These are phyloP conservation scores for Boletus sp. DNA, from an alignment of 1,284 basidiomycete genomes.

Conservation along the genomic window DNA sequence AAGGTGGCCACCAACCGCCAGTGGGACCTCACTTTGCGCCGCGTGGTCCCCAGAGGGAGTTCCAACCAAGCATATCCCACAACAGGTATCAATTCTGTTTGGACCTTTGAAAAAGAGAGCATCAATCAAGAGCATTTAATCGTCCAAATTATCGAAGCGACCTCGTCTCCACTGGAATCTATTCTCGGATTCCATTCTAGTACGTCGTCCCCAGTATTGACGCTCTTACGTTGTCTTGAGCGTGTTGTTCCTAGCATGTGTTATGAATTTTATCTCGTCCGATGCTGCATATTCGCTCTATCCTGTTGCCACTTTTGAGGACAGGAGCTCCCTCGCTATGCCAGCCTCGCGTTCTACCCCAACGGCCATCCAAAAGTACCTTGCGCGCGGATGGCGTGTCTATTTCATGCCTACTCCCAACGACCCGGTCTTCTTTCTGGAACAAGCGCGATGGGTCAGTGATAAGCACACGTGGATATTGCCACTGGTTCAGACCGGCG, in stretches of 20 bases:
- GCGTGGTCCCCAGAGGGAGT: background rate
- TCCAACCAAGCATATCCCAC: conserved; percentile 8
- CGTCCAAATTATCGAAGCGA: conserved; percentile 37
- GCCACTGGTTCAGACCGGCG: conserved; percentile 24
- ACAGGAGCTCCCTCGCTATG: conserved; percentile 15
- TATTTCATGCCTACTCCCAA: conserved; percentile 10
- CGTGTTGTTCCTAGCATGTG: conserved; percentile 33
- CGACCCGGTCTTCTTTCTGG: conserved; percentile 14
- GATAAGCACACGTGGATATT: conserved; percentile 31
- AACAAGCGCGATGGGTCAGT: conserved; percentile 23
- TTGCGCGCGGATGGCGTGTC: conserved; percentile 29
- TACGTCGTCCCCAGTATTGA: conserved; percentile 20
- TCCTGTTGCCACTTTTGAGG: conserved; percentile 34
- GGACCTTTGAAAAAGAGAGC: conserved; percentile 19
- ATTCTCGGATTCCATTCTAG: conserved; percentile 45
- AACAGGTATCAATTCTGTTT: conserved; percentile 11
- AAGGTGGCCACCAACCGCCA: conserved; percentile 1
- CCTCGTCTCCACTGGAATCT: conserved; percentile 29
- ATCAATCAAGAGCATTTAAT: conserved; percentile 13
- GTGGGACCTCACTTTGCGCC: conserved; percentile 19
- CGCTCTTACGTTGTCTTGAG: background rate
- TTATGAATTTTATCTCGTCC: conserved; percentile 42
- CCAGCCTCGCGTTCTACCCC: background rate
- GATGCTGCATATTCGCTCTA: conserved; percentile 34
- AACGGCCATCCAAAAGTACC: conserved; percentile 26